Conservation (phyloP, 202 grass and related monocot species). For the Digitaria exilis region DNA sequence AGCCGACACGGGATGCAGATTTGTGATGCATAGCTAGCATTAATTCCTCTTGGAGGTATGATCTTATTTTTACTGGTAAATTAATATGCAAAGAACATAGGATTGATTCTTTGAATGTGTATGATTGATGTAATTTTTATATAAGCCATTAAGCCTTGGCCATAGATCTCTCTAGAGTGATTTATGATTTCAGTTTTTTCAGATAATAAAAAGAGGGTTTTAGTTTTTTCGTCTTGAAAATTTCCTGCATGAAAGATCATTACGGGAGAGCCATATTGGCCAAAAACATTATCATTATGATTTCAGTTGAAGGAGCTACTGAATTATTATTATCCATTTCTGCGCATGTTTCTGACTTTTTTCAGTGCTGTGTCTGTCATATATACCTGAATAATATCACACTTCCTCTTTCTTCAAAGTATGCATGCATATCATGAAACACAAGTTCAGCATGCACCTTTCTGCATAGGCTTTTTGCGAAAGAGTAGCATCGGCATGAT, state of each 20-base stretch:
- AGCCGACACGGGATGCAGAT: not conserved
- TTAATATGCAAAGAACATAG: conserved; percentile 1
- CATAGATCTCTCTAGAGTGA: not conserved
- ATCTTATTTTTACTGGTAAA: conserved; percentile 1
- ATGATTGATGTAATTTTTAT: conserved; percentile 10
- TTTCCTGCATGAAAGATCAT: too few species aligned
- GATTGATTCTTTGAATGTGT: conserved; percentile 41
- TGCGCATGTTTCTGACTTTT: not conserved
- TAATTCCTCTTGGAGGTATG: not conserved
- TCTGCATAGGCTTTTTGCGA: conserved; percentile 29
- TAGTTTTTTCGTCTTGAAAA: not conserved
- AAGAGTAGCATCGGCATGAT: conserved; percentile 10
- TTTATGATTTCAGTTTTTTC: not conserved
- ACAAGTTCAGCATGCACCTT: not conserved
- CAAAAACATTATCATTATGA: too few species aligned
- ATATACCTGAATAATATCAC: not conserved
- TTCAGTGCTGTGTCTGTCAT: not conserved
- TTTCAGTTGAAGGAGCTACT: not conserved
- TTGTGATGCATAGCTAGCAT: conserved; percentile 10
- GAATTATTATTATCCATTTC: not conserved
- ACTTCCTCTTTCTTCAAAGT: not conserved
- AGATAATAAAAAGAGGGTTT: not conserved
- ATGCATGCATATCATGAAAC: not conserved
- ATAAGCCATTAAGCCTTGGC: not conserved
- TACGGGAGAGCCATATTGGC: not conserved